These are phyloP conservation scores for Boletus bicolor DNA, from an alignment of 768 basidiomycete species.

Conservation along the genomic window DNA sequence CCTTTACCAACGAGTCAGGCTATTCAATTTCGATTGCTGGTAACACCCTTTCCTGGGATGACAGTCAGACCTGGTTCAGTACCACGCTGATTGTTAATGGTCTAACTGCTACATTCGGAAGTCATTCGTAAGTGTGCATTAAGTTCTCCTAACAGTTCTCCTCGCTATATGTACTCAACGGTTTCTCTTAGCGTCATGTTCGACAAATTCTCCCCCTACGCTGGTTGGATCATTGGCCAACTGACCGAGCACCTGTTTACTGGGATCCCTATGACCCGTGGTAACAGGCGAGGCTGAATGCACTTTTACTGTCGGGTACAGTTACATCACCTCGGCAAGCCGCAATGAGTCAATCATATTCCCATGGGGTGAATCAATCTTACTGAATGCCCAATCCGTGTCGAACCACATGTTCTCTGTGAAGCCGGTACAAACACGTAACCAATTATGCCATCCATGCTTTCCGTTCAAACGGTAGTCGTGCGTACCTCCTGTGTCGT, in stretches of 20 bases:
- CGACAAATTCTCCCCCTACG: not conserved
- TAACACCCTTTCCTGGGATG: slow-evolving; percentile 14
- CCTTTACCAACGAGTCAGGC: slow-evolving; percentile 4
- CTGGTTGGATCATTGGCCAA: not conserved
- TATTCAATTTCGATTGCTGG: slow-evolving; percentile 13
- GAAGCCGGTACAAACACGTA: slow-evolving; percentile 1
- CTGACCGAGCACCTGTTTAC: slow-evolving; percentile 11
- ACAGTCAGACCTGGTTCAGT: slow-evolving; percentile 14
- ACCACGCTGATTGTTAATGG: slow-evolving; percentile 7
- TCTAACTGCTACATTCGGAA: slow-evolving; percentile 3
- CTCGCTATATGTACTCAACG: not conserved
- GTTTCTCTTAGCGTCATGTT: not conserved
- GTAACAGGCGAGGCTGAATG: not conserved
- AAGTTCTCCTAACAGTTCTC: not conserved
- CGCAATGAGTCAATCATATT: slow-evolving; percentile 8
- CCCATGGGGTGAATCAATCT: slow-evolving; percentile 9
- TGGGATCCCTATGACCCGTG: slow-evolving; percentile 13
- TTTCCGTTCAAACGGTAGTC: slow-evolving; percentile 3
- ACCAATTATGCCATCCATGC: slow-evolving; percentile 6
- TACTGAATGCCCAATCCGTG: slow-evolving; percentile 3
- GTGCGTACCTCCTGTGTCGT: not conserved
- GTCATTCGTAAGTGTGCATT: slow-evolving; percentile 1
- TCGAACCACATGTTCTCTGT: slow-evolving; percentile 17
- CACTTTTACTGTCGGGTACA: not conserved
- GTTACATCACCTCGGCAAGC: not conserved